Evolutionary conservation across 306 rosid species (phyloP).

Genomic region (Malus domestica): DNA sequence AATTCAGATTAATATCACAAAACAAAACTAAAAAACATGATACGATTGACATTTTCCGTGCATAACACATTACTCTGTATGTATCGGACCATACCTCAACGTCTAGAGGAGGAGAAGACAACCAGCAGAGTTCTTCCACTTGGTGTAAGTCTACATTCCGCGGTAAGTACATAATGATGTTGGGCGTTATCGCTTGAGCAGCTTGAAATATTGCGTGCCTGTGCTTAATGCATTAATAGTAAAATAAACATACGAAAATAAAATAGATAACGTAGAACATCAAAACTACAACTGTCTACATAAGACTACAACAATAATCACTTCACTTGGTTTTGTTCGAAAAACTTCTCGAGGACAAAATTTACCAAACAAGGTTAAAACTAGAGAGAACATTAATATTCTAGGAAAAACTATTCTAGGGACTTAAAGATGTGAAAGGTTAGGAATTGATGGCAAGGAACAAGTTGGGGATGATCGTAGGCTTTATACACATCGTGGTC

Average conservation of each 20-base stretch:
- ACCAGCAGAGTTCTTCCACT: conserved; percentile 29
- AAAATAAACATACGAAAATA: neutral
- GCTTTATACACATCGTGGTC: neutral
- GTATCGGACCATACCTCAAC: conserved; percentile 16
- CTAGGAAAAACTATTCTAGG: neutral
- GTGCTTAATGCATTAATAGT: neutral
- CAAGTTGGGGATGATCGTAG: neutral
- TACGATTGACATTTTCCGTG: neutral
- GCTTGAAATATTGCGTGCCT: conserved; percentile 26
- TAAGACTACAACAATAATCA: neutral
- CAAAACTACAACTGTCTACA: neutral
- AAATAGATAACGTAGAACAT: neutral
- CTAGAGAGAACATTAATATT: neutral
- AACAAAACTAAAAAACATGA: neutral
- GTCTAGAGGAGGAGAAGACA: conserved; percentile 32
- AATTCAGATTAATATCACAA: neutral
- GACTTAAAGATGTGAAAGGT: neutral
- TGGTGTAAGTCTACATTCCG: conserved; percentile 24
- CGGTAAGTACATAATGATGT: conserved; percentile 31
- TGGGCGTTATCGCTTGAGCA: conserved; percentile 29
- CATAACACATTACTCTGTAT: neutral
- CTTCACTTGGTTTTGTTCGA: neutral
- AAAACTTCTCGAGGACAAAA: neutral
- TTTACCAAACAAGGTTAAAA: neutral
- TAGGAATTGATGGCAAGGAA: neutral